Conservation (phyloP, 768 basidiomycete genomes). For the Phanerochaete sordida region DNA sequence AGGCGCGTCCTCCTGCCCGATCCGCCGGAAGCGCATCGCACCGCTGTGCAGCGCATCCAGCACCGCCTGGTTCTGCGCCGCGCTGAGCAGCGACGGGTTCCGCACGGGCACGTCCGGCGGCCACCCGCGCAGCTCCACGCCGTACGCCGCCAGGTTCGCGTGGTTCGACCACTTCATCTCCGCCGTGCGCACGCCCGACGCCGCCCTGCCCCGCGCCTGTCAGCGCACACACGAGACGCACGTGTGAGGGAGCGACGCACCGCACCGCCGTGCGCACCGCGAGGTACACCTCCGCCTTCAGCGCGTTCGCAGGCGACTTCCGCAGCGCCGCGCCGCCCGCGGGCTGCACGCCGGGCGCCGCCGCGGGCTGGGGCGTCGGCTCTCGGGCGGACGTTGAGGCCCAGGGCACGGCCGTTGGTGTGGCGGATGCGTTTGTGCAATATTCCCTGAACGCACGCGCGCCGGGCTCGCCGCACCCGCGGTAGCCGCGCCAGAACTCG, state of each 20-base stretch:
- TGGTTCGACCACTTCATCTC: conserved; percentile 80
- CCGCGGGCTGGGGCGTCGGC: background rate
- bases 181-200: conserved; percentile 57
- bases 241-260: conserved; percentile 27
- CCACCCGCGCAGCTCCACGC: conserved; percentile 63
- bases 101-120: conserved; percentile 52
- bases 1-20: background rate
- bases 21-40: conserved; percentile 38
- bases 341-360: background rate
- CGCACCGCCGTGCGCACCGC: conserved; percentile 51
- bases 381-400: background rate
- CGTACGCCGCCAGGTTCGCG: conserved; percentile 50
- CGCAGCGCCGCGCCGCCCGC: conserved; percentile 2
- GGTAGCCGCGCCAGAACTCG: conserved; percentile 62
- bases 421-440: background rate
- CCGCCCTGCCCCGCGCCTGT: conserved; percentile 33
- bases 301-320: conserved; percentile 21
- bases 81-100: conserved; percentile 60
- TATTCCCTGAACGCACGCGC: conserved; percentile 42
- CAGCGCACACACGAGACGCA: conserved; percentile 2
- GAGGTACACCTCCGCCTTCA: conserved; percentile 58
- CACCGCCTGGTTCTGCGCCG: conserved; percentile 49
- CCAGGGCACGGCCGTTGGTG: background rate
- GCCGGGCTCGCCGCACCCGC: conserved; percentile 56
- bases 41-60: conserved; percentile 48